phyloP scores from a whole-genome alignment of 2,329 filamentous ascomycete species.

The Apiospora kogelbergensis region DNA sequence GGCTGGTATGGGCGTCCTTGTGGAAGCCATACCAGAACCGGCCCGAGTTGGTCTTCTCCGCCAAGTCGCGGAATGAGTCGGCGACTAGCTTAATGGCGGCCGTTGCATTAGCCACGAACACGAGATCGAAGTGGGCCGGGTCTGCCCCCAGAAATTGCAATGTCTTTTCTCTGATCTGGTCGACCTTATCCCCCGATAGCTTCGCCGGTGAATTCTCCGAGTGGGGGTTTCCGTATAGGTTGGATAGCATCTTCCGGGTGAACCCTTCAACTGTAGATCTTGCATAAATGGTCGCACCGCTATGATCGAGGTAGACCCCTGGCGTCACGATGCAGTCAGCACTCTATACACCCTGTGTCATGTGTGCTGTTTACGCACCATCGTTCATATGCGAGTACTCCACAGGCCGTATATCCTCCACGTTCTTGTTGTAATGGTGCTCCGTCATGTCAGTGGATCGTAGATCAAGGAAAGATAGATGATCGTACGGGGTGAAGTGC shows the following conservation, averaged over 20 bases:
- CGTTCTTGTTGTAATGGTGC: slow-evolving; percentile 30
- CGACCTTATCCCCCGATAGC: slow-evolving; percentile 56
- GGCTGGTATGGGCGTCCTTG: slow-evolving; percentile 57
- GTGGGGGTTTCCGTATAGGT: slow-evolving; percentile 69
- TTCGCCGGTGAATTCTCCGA: slow-evolving; percentile 61
- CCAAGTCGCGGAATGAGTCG: slow-evolving; percentile 55
- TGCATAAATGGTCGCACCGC: slow-evolving; percentile 57
- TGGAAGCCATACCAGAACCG: slow-evolving; percentile 62
- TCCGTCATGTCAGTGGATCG: neutral
- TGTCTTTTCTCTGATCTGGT: slow-evolving; percentile 52
- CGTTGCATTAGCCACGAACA: slow-evolving; percentile 92
- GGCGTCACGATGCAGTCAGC: slow-evolving; percentile 17
- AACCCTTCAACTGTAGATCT: slow-evolving; percentile 58
- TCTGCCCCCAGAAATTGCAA: slow-evolving; percentile 59
- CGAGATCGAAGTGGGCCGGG: slow-evolving; percentile 57
- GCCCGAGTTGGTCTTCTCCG: slow-evolving; percentile 43
- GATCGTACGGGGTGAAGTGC: neutral
- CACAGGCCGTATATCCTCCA: slow-evolving; percentile 37
- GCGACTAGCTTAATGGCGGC: slow-evolving; percentile 77
- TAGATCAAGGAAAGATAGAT: too few relatives aligned
- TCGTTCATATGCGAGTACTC: slow-evolving; percentile 45
- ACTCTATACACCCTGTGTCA: neutral
- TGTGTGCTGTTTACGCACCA: slow-evolving; percentile 27
- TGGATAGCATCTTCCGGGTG: slow-evolving; percentile 51
- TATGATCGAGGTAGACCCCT: slow-evolving; percentile 58